Conservation (phyloP, 768 basidiomycete genomes). For the Russula dissimulans region DNA sequence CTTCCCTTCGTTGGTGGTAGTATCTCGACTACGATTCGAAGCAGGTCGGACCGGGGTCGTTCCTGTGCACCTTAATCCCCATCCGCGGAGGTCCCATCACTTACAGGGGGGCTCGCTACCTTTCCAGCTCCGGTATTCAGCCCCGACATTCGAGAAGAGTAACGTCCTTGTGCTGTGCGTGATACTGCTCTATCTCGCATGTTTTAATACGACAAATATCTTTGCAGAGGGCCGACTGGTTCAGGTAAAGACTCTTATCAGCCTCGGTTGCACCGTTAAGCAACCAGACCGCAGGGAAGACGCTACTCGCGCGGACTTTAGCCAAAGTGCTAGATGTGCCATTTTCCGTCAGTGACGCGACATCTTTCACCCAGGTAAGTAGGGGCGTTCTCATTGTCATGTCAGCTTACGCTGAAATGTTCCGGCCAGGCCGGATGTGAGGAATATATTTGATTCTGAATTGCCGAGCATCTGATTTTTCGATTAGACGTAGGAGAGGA, state of each 20-base stretch:
- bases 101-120: constrained; percentile 19
- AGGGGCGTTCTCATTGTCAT: neutral
- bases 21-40: neutral
- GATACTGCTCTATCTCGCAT: neutral
- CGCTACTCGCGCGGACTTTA: constrained; percentile 82
- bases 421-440: constrained; percentile 56
- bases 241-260: constrained; percentile 44
- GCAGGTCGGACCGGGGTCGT: constrained; percentile 28
- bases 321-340: constrained; percentile 88
- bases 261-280: constrained; percentile 1
- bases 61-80: constrained; percentile 54
- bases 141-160: constrained; percentile 82
- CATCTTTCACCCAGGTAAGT: constrained; percentile 81
- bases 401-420: constrained; percentile 1
- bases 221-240: constrained; percentile 68
- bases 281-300: constrained; percentile 54
- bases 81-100: constrained; percentile 29
- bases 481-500: constrained; percentile 86
- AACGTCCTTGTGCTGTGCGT: constrained; percentile 87
- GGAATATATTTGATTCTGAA: constrained; percentile 23
- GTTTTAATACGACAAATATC: neutral
- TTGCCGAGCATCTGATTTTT: neutral
- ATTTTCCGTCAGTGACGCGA: constrained; percentile 90
- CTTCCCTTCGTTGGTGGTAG: neutral
- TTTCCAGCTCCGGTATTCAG: constrained; percentile 34